Evolutionary conservation across 768 basidiomycete genomes (phyloP), one percentile per base, ranked within the genome.

Genomic region (Cystobasidiopsis lactophilus): DNA sequence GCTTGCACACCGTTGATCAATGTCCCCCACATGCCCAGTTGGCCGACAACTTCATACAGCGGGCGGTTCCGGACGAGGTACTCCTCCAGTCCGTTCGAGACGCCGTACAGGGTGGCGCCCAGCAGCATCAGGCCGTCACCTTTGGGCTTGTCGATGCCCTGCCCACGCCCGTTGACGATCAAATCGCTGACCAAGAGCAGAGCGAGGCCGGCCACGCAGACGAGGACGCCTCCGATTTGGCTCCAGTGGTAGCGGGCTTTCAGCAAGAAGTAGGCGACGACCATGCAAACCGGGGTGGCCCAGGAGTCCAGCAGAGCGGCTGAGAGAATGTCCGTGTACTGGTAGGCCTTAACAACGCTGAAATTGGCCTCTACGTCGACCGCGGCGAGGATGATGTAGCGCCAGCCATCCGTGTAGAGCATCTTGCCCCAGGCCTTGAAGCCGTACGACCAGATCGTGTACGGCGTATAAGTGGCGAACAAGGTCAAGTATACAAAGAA

Each of bases 41-140:
- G 60, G 4, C 62, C 62, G 19, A 63, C 59, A 23, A 63, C 59
- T 38, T 63, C 62, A 53, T 58, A 63, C 1, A 59, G 54, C 7
- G 62, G 62, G 9, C 62, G 35, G 5, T 52, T 49, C 24, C 60
- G 52, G 27, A 63, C 60, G 35, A 62, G 54, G 48, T 49, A 62
- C 50, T 63, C 62, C 33, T 63, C 62, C 14, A 59, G 51, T 37
- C 55, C 53, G 45, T 61, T 61, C 3, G 46, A 50, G 24, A 55
- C 24, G 43, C 59, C 59, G 26, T 61, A 61, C 1, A 55, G 44
- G 5, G 58, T 61, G 16, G 58, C 58, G 3, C 58, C 58, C 23
- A 59, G 49, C 46, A 48, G 9, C 24, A 24, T 24, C 23, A 52
- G 11, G n/a, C 11, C n/a, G 9, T 21, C 23, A 40, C 49, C 39